Evolutionary conservation across 495 filamentous ascomycete genomes (phyloP), one percentile per base, ranked within the genome.

Genomic region (Xylona heveae): DNA sequence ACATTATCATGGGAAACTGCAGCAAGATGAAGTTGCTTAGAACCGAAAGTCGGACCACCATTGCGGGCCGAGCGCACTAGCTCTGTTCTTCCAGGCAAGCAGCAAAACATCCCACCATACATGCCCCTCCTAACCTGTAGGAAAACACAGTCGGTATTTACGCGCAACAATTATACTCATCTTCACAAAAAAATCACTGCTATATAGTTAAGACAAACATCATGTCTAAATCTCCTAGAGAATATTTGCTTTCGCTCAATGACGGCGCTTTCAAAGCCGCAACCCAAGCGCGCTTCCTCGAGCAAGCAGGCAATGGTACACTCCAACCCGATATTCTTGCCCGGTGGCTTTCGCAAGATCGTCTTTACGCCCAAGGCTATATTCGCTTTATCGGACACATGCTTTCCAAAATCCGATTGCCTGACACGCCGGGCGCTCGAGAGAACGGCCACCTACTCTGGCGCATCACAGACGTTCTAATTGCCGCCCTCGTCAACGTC

Each of bases 261-360:
- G 30, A 37, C 9, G 28, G 42, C 6, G 43, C 58, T 35, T 63
- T 68, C 44, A 50, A 51, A 12, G 44, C 47, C 9, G 70, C 75
- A 30, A 81, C 75, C 13, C 65, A 67, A 35, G 59, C 68, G 38
- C 62, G 66, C 1, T 84, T 84, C 56, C 68, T 84, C 34, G 55
- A 58, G 16, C 57, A 64, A 33, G 75, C 74, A 17, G 74, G 74
- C 17, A 50, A 57, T 31, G 76, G 76, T 34, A 62, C 55, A 3
- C 56, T 82, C 20, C 48, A 63, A 14, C 63, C 65, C 27, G 40
- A 51, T 1, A 46, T 53, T 0, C 61, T 82, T 8, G 60, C 64
- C 22, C 57, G 64, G 48, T 84, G 76, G 76, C 64, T 84, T 24
- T 62, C 71, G 15, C 74, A 81, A 51, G 78, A 84, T 53, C 54